Base-by-base conservation (phyloP, 306 rosid genomes). In the Cicer judaicum region DNA sequence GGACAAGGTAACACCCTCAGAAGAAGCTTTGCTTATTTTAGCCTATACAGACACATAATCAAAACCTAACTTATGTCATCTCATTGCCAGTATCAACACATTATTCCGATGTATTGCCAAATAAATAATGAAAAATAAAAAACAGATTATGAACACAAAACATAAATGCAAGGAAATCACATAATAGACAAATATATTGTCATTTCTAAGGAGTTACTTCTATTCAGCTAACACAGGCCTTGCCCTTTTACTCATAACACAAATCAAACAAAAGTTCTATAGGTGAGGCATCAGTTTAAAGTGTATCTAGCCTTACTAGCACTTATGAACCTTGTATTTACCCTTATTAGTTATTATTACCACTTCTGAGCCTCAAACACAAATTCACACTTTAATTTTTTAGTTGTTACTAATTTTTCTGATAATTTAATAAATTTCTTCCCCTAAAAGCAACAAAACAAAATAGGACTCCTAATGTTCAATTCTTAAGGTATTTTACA, bases 401-500 rank as follows among this genome's bases (percentile, higher is more conserved):
- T 13, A 34, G 43, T 74, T 68, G 68, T 59, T 39, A 16, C 24
- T 49, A 60, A 39, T 9, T 52, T 41, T 5, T 40, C 62, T 14
- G 24, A 74, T 24, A 67, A 24, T n/a, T 57, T 80, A 57, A 34
- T 29, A 38, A 80, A 59, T 15, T 68, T 39, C 50, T 50, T 40
- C 44, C 13, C 19, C 43, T 67, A 5, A 47, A 68, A 14, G 42
- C 34, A 42, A 38, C 61, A 60, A 42, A 62, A 40, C 12, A 29
- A 41, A 40, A 48, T 1, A 61, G 41, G 18, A 49, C 65, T 60
- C 59, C 10, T 69, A 34, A 49, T 65, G 63, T 36, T 43, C 73
- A 65, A 73, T 39, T 1, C 46, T n/a, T 62, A 10, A 48, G 53
- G 29, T 46, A 12, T 5, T 54, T 34, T 18, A 48, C 64, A 59